Evolutionary conservation across 495 filamentous ascomycete genomes (phyloP).

Genomic region (Hypomontagnella monticulosa): DNA sequence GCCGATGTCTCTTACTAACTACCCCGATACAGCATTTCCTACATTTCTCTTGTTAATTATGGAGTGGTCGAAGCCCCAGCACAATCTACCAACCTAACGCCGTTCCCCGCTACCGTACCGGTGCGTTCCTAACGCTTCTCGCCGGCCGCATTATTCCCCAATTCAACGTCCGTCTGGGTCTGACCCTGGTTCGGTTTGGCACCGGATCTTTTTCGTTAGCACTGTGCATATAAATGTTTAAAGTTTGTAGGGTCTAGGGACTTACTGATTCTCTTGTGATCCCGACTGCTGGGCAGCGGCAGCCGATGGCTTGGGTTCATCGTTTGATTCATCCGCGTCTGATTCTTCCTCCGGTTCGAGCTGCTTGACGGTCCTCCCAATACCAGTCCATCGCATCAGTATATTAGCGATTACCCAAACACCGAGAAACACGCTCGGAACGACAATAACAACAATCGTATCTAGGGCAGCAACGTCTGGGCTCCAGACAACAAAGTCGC

Average conservation of each 20-base stretch:
- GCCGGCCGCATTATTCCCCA: no score
- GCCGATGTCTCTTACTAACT: no score
- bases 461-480: slow-evolving; percentile 48
- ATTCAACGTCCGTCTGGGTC: not conserved
- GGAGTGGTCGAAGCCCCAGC: no score
- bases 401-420: slow-evolving; percentile 30
- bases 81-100: no score
- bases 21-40: no score
- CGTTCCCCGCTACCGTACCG: no score
- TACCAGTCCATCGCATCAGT: slow-evolving; percentile 6
- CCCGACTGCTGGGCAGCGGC: not conserved
- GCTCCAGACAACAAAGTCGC: slow-evolving; percentile 50
- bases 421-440: slow-evolving; percentile 40
- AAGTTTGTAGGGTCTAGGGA: not conserved
- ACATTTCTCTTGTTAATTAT: no score
- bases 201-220: not conserved
- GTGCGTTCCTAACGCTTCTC: no score
- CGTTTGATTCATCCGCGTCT: not conserved
- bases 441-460: slow-evolving; percentile 42
- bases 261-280: slow-evolving; percentile 8
- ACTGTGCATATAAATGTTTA: not conserved
- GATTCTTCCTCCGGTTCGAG: slow-evolving; percentile 1
- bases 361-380: not conserved
- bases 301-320: not conserved
- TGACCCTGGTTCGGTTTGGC: not conserved